A percentile compares a stretch with the other conserved stretches of the same genome.
These are phyloP conservation scores for Acanthamoeba triangularis DNA, from an alignment of 208 protist species.

Conservation along the genomic window DNA sequence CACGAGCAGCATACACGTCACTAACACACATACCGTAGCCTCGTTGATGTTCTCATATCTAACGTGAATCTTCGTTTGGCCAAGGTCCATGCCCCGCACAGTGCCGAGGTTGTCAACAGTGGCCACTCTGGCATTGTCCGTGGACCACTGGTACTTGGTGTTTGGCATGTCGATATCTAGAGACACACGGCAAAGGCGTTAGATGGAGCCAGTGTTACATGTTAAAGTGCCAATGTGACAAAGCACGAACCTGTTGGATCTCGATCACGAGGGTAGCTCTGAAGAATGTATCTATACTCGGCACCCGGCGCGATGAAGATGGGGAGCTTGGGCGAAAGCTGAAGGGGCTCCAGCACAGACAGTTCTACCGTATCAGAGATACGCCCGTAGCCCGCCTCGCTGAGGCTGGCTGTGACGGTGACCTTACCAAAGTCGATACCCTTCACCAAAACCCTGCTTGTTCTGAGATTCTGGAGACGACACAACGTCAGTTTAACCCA, in stretches of 20 bases:
- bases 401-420: constrained; percentile 61
- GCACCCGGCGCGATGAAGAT: constrained; percentile 64
- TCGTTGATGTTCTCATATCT: constrained; percentile 75
- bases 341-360: constrained; percentile 72
- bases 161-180: constrained; percentile 70
- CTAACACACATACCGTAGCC: constrained; percentile 30
- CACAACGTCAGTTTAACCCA: neutral
- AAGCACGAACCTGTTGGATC: constrained; percentile 44
- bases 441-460: constrained; percentile 20
- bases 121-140: constrained; percentile 34
- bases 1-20: neutral
- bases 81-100: constrained; percentile 51
- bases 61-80: constrained; percentile 30
- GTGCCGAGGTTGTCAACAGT: constrained; percentile 32
- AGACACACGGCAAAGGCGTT: neutral
- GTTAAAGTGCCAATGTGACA: neutral
- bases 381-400: constrained; percentile 29
- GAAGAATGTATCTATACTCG: constrained; percentile 39
- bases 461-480: neutral
- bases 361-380: constrained; percentile 53
- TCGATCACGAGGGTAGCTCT: constrained; percentile 49
- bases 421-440: constrained; percentile 75
- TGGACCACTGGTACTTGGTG: constrained; percentile 68
- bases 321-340: constrained; percentile 44
- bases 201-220: neutral